phyloP scores from a whole-genome alignment of 495 filamentous ascomycete species.

The Aspergillus mulundensis region DNA sequence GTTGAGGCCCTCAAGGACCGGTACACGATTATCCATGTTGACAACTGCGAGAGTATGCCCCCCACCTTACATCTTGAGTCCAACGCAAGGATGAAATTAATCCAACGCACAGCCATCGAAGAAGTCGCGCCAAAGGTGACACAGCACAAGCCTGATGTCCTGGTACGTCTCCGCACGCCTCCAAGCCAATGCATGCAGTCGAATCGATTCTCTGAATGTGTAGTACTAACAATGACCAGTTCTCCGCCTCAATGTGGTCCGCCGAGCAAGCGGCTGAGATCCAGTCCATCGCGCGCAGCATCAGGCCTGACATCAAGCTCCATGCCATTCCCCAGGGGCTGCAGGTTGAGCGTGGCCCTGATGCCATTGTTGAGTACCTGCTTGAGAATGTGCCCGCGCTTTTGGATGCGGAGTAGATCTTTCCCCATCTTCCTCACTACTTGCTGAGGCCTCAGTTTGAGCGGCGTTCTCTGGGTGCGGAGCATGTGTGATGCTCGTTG shows the following conservation, averaged over 20 bases:
- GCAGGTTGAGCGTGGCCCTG: constrained; percentile 60
- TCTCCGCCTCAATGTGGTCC: constrained; percentile 68
- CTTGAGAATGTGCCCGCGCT: constrained; percentile 53
- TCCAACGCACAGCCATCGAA: constrained; percentile 39
- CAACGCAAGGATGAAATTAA: constrained; percentile 3
- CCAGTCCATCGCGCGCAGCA: constrained; percentile 48
- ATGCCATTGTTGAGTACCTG: constrained; percentile 63
- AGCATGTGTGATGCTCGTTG: no score
- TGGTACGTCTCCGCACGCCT: constrained; percentile 32
- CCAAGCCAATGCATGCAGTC: constrained; percentile 18
- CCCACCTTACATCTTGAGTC: background rate
- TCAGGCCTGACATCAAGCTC: constrained; percentile 50
- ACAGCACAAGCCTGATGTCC: constrained; percentile 47
- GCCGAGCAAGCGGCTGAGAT: constrained; percentile 53
- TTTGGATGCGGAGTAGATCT: constrained; percentile 29
- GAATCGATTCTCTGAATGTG: background rate
- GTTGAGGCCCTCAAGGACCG: constrained; percentile 54
- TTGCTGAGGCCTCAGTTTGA: no score
- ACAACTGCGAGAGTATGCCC: constrained; percentile 52
- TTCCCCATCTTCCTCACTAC: no score
- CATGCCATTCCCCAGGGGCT: constrained; percentile 61
- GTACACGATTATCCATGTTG: constrained; percentile 57
- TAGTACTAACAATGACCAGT: constrained; percentile 31
- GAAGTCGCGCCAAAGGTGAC: constrained; percentile 48
- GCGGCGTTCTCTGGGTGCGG: no score